phyloP scores from a whole-genome alignment of 1,284 basidiomycete genomes.

The Earliella scabrosa region DNA sequence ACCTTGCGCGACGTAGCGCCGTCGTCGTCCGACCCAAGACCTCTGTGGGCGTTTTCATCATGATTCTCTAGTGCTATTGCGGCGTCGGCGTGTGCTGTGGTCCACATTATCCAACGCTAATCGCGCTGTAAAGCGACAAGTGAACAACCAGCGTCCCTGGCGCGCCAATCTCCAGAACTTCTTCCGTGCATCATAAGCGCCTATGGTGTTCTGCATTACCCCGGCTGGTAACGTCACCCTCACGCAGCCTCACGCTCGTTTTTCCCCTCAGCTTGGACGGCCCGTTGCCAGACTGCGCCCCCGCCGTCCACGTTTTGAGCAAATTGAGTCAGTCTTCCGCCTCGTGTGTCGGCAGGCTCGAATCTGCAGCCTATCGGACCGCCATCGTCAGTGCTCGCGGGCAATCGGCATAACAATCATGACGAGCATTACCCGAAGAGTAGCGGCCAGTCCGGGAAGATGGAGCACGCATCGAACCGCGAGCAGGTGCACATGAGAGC shows the following conservation, averaged over 20 bases:
- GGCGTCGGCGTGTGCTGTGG: not conserved
- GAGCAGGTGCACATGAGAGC: conserved; percentile 2
- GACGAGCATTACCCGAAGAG: conserved; percentile 7
- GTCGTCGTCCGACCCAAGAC: not conserved
- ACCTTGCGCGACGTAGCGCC: conserved; percentile 1
- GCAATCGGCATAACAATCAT: conserved; percentile 12
- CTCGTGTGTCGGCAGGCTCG: too few relatives aligned
- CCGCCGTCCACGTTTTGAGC: not conserved
- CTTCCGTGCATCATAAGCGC: conserved; percentile 8
- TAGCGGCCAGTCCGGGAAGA: conserved; percentile 15
- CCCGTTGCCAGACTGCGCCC: conserved; percentile 3
- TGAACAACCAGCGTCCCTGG: not conserved
- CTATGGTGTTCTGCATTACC: conserved; percentile 13
- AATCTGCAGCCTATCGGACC: too few relatives aligned
- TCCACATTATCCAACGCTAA: conserved; percentile 14
- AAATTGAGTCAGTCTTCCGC: not conserved
- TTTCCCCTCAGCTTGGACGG: not conserved
- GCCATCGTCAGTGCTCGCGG: too few relatives aligned
- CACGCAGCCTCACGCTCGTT: conserved; percentile 1
- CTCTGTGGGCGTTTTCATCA: conserved; percentile 3
- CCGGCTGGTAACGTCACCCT: too few relatives aligned
- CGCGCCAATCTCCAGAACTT: conserved; percentile 14
- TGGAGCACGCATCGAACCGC: not conserved
- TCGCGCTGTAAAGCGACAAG: conserved; percentile 1
- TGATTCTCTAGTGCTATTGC: not conserved